phyloP scores from a whole-genome alignment of 345 rosid species.

The Salix dunnii region DNA sequence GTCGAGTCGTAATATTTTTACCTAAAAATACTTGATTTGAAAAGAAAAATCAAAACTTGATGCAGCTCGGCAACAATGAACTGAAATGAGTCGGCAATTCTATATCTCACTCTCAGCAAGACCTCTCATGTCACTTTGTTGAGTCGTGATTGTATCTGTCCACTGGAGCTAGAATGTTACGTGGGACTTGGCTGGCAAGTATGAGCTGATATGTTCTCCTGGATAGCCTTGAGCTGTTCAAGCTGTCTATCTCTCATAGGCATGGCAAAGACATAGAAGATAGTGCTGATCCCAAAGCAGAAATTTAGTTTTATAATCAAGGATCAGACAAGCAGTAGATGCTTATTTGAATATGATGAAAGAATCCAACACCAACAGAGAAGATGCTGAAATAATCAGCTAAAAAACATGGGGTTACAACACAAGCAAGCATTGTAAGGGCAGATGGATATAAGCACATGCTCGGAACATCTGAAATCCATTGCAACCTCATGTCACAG shows the following conservation, averaged over 20 bases:
- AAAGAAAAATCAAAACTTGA: too few relatives aligned
- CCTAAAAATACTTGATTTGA: background rate
- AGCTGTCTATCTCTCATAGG: background rate
- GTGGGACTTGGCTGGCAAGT: too few relatives aligned
- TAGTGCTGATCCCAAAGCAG: background rate
- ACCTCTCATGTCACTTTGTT: too few relatives aligned
- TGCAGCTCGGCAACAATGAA: too few relatives aligned
- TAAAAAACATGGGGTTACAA: background rate
- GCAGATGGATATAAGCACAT: background rate
- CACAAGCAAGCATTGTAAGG: background rate
- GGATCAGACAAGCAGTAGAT: background rate
- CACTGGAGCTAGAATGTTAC: too few relatives aligned
- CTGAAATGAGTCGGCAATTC: too few relatives aligned
- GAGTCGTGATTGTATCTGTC: too few relatives aligned
- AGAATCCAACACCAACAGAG: too few relatives aligned
- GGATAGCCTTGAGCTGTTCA: too few relatives aligned
- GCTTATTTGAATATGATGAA: constrained; percentile 2
- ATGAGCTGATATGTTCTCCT: too few relatives aligned
- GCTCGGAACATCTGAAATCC: background rate
- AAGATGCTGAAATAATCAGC: constrained; percentile 1
- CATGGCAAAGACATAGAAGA: background rate
- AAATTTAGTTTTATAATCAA: background rate
- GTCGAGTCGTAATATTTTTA: background rate
- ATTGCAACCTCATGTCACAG: background rate
- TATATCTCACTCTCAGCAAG: too few relatives aligned